Evolutionary conservation across 371 early-diverging fungal species (phyloP).

Genomic region (Chytridium lagenaria): DNA sequence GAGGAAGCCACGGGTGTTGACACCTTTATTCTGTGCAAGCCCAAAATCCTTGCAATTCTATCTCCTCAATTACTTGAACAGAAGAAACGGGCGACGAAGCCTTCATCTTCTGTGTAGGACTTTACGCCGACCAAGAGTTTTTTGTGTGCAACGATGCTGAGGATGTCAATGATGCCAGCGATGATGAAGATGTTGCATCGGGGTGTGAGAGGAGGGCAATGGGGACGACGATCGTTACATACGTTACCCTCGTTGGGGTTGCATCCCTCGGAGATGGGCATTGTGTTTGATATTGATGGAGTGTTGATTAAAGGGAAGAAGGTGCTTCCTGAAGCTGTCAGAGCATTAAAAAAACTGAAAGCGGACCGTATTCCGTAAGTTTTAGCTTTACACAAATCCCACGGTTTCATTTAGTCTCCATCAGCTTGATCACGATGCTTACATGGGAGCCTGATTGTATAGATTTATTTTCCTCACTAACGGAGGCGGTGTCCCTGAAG

Average conservation of each 20-base stretch:
- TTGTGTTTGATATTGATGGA: slow-evolving; percentile 44
- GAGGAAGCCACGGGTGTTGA: slow-evolving; percentile 1
- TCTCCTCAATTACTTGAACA: slow-evolving; percentile 7
- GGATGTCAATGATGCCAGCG: background rate
- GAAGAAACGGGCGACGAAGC: slow-evolving; percentile 1
- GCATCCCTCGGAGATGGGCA: slow-evolving; percentile 17
- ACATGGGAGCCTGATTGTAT: background rate
- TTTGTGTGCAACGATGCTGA: background rate
- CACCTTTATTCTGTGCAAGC: slow-evolving; percentile 6
- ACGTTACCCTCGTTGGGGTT: background rate
- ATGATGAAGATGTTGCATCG: background rate
- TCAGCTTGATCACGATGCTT: background rate
- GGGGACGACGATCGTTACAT: no score
- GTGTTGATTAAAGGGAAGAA: slow-evolving; percentile 44
- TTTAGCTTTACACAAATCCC: background rate
- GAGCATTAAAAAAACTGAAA: slow-evolving; percentile 32
- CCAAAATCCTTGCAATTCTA: background rate
- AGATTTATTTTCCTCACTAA: slow-evolving; percentile 77
- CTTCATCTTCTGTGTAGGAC: no score
- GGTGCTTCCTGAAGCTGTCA: slow-evolving; percentile 34
- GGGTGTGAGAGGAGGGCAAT: background rate
- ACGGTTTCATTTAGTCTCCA: background rate
- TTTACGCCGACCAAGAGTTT: no score
- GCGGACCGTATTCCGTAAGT: slow-evolving; percentile 33
- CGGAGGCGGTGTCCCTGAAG: slow-evolving; percentile 60